Base-by-base conservation (phyloP, 768 basidiomycete genomes). In the Tephrocybe sp. region DNA sequence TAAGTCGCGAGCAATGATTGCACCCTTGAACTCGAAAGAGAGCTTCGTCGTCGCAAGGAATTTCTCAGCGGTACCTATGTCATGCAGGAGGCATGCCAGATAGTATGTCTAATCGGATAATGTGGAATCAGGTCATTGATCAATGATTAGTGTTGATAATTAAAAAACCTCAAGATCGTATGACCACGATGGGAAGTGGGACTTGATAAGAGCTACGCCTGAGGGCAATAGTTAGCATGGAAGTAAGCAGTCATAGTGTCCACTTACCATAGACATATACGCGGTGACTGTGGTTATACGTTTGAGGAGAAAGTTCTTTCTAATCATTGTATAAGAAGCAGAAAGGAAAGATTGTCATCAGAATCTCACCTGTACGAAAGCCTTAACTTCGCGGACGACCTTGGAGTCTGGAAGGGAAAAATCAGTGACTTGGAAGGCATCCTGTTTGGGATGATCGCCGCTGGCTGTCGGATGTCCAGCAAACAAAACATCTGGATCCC, bases 1-100 rank as follows among this genome's bases (percentile, higher is more conserved):
- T 35, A 75, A 65, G 45, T 79, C 74, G 30, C 77, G 72, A 32
- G 76, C 79, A 11, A 79, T 69, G 46, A 80, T 76, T 16, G 70
- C 79, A 41, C 79, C 77, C 60, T 76, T 77, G 67, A 78, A 79
- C 63, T 82, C 80, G 57, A 82, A 80, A 12, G 74, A 76, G 63
- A 80, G 64, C 53, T 78, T 78, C n/a, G 79, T 80, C 20, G 72
- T 77, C n/a, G 71, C 54, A 40, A 78, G 65, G 57, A 73, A 79
- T 19, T 65, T 66, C 40, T 77, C 70, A 5, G 75, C 76, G 3
- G 76, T 76, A 39, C 78, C 79, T 40, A 80, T 74, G 56, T 80
- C 79, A 56, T 80, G 79, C 51, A 80, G 65, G 20, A 80, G 65
- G 55, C 77, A 79, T 30, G 75, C 65, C 32, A 80, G 66, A 61